Conservation (phyloP, 176 grass and related monocot species). For the Oryza nivara region DNA sequence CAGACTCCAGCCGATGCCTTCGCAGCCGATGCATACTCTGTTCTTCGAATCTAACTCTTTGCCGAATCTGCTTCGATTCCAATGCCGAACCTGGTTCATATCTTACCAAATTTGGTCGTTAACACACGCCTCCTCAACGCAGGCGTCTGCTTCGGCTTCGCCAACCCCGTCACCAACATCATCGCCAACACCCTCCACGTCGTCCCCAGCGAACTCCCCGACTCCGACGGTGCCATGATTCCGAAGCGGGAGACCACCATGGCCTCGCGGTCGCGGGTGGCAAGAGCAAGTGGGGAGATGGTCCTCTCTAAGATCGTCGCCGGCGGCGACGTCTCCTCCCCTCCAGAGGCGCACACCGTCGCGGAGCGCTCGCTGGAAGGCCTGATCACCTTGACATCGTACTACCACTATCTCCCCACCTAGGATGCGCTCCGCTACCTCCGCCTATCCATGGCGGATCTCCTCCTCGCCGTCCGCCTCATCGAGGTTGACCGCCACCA, state of each 20-base stretch:
- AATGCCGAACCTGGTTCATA: too few relatives aligned
- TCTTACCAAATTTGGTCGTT: too few relatives aligned
- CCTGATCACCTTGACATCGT: background rate
- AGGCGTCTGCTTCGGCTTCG: background rate
- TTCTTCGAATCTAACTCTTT: too few relatives aligned
- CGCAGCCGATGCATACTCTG: too few relatives aligned
- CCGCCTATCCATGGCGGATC: background rate
- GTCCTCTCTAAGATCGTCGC: background rate
- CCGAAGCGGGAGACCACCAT: background rate
- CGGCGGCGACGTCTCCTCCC: background rate
- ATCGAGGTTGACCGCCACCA: background rate
- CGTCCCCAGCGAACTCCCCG: too few relatives aligned
- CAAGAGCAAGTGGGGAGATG: background rate
- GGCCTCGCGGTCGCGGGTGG: background rate
- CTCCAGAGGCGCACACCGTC: background rate
- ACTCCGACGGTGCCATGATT: background rate
- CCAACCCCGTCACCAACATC: background rate
- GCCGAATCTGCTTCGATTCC: too few relatives aligned
- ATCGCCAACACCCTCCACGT: background rate
- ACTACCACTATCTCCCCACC: background rate
- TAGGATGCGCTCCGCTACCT: background rate
- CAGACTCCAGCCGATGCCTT: too few relatives aligned
- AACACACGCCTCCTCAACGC: too few relatives aligned
- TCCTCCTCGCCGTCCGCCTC: slow-evolving; percentile 1
- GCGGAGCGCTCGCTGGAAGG: background rate